phyloP scores from a whole-genome alignment of 495 filamentous ascomycete species.

The Neurospora intermedia region DNA sequence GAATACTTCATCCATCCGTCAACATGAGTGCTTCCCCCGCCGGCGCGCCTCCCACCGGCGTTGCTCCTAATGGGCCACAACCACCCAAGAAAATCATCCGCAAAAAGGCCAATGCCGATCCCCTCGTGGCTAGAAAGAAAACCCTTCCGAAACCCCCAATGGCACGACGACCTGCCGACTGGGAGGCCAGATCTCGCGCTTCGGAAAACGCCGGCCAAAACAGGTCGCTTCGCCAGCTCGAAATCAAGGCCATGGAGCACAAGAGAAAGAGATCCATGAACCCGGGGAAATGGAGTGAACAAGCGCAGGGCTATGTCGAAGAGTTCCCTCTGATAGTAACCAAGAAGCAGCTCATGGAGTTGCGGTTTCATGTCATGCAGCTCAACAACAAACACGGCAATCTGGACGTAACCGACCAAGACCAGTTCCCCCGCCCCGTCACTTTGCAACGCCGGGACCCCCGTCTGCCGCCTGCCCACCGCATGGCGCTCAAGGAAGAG shows the following conservation, averaged over 20 bases:
- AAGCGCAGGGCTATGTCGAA: slow-evolving; percentile 37
- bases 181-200: neutral
- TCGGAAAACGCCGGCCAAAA: neutral
- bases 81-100: slow-evolving; percentile 31
- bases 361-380: slow-evolving; percentile 78
- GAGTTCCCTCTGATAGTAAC: slow-evolving; percentile 73
- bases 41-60: slow-evolving; percentile 15
- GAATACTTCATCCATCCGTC: neutral
- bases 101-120: slow-evolving; percentile 44
- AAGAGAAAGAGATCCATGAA: neutral
- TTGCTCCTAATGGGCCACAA: slow-evolving; percentile 28
- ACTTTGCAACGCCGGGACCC: slow-evolving; percentile 83
- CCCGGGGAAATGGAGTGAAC: slow-evolving; percentile 49
- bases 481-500: slow-evolving; percentile 43
- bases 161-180: neutral
- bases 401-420: slow-evolving; percentile 63
- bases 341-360: slow-evolving; percentile 63
- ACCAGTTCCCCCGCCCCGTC: slow-evolving; percentile 79
- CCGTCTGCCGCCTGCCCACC: slow-evolving; percentile 50
- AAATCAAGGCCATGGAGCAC: neutral
- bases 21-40: slow-evolving; percentile 52
- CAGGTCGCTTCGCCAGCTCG: neutral
- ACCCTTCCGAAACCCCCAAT: slow-evolving; percentile 13
- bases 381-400: slow-evolving; percentile 35
- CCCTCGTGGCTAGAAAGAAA: slow-evolving; percentile 56